A percentile compares a stretch with the other conserved stretches of the same genome.
These are phyloP conservation scores for Fusarium equiseti DNA, from an alignment of 2,329 filamentous ascomycete species.

Conservation along the genomic window DNA sequence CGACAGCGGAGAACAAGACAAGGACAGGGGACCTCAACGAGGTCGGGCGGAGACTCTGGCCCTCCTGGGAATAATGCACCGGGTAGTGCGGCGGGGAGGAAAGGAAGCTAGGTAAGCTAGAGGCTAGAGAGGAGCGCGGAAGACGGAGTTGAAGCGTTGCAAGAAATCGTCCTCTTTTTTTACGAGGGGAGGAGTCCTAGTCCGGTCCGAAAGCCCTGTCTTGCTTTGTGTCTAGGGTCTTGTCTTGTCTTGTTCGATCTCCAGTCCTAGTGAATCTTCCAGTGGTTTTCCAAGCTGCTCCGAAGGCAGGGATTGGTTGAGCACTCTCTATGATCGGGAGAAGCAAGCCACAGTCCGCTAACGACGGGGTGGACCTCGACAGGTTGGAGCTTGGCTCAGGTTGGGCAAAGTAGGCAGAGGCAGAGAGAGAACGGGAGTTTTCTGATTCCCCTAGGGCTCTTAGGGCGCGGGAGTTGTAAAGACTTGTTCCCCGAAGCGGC, in stretches of 20 bases:
- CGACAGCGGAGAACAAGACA: constrained; percentile 9
- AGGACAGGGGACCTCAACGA: background rate
- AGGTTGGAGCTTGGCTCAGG: constrained; percentile 23
- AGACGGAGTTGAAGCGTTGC: constrained; percentile 37
- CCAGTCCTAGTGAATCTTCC: constrained; percentile 3
- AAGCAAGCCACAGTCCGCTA: constrained; percentile 37
- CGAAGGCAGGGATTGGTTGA: constrained; percentile 7
- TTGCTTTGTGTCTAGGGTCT: constrained; percentile 8
- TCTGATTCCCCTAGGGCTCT: constrained; percentile 9
- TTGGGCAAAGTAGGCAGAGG: constrained; percentile 19
- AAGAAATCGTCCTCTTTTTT: constrained; percentile 15
- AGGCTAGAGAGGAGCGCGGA: constrained; percentile 35
- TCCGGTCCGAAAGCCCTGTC: constrained; percentile 25
- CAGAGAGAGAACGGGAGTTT: constrained; percentile 13
- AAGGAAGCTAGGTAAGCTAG: constrained; percentile 22
- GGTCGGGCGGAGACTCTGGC: constrained; percentile 22
- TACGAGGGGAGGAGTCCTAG: constrained; percentile 7
- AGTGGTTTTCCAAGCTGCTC: constrained; percentile 13
- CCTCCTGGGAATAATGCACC: constrained; percentile 24
- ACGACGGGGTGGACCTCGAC: constrained; percentile 25
- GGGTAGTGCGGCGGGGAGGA: constrained; percentile 25
- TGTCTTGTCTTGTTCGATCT: constrained; percentile 33
- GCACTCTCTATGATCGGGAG: background rate
- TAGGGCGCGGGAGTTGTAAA: constrained; percentile 33
- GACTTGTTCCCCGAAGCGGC: constrained; percentile 29